A percentile compares a stretch with the other conserved stretches of the same genome.
Evolutionary conservation across 2,329 filamentous ascomycete species (phyloP).

Genomic region (Curvularia eragrostidis): DNA sequence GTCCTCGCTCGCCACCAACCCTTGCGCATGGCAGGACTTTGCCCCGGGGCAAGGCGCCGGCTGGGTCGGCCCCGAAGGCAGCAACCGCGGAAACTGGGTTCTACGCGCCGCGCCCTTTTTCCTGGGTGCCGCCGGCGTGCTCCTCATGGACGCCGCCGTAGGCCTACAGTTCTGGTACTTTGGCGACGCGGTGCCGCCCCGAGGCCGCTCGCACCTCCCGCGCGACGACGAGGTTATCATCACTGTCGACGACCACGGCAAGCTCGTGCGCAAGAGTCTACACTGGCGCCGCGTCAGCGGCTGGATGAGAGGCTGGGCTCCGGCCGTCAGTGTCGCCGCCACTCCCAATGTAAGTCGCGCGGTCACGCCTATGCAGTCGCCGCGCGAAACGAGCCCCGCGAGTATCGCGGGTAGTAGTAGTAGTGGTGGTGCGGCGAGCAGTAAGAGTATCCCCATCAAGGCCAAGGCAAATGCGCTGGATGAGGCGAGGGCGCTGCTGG

Average conservation of each 20-base stretch:
- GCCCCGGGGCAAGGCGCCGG: conserved; percentile 62
- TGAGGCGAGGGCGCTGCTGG: conserved; percentile 47
- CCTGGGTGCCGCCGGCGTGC: conserved; percentile 69
- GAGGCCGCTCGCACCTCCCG: conserved; percentile 25
- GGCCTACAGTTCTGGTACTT: conserved; percentile 69
- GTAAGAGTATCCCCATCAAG: conserved; percentile 38
- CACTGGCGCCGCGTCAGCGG: conserved; percentile 66
- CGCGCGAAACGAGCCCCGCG: conserved; percentile 26
- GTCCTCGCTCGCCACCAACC: conserved; percentile 66
- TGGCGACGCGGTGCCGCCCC: conserved; percentile 50
- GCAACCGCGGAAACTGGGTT: conserved; percentile 63
- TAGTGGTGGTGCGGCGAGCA: conserved; percentile 6
- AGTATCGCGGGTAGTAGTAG: too few relatives aligned
- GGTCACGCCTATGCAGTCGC: conserved; percentile 35
- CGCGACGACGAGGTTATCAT: conserved; percentile 56
- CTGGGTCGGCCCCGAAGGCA: conserved; percentile 66
- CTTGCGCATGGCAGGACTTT: conserved; percentile 66
- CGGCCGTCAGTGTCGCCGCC: conserved; percentile 54
- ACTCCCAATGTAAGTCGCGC: conserved; percentile 42
- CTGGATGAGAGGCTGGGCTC: conserved; percentile 72
- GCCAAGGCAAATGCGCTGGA: conserved; percentile 36
- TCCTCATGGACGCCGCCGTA: conserved; percentile 67
- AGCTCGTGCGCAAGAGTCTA: conserved; percentile 48
- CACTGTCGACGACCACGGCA: conserved; percentile 50
- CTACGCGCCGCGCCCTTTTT: conserved; percentile 67